Percentiles rank a stretch among this genome's conserved stretches.
phyloP scores from a whole-genome alignment of 768 basidiomycete genomes.

The Leccinum boreale region DNA sequence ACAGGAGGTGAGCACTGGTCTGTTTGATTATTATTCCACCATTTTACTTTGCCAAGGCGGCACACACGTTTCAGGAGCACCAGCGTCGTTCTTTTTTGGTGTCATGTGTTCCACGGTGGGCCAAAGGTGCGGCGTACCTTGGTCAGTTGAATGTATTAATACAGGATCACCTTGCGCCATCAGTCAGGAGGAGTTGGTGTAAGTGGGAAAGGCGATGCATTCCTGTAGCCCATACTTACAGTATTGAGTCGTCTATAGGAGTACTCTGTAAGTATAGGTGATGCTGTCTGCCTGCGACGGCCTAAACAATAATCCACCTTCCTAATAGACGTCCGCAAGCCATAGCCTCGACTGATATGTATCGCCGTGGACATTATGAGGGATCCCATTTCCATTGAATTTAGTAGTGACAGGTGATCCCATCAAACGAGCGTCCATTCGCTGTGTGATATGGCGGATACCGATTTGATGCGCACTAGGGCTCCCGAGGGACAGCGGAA shows the following conservation, averaged over 20 bases:
- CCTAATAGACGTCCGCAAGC: slow-evolving; percentile 1
- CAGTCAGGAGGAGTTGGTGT: not conserved
- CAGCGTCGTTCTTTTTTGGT: slow-evolving; percentile 3
- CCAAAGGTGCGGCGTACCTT: not conserved
- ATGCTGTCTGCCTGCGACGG: not conserved
- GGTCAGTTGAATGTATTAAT: not conserved
- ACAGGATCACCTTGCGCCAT: not conserved
- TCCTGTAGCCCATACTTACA: not conserved
- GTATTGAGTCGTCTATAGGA: not conserved
- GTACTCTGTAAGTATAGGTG: not conserved
- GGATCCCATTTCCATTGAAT: not conserved
- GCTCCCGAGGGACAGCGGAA: not conserved
- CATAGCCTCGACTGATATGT: slow-evolving; percentile 20
- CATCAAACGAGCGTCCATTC: not conserved
- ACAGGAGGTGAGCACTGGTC: slow-evolving; percentile 12
- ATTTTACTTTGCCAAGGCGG: not conserved
- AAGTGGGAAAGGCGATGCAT: not conserved
- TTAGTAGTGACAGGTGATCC: slow-evolving; percentile 1
- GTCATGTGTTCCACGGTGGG: slow-evolving; percentile 1
- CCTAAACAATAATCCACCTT: slow-evolving; percentile 4
- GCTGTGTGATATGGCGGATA: slow-evolving; percentile 2
- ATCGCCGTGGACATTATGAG: slow-evolving; percentile 1
- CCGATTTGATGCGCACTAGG: slow-evolving; percentile 1
- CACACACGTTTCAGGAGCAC: slow-evolving; percentile 5
- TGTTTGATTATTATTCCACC: not conserved